These are phyloP conservation scores for Penicillium sp. DNA, from an alignment of 2,329 filamentous ascomycete species.

Conservation along the genomic window DNA sequence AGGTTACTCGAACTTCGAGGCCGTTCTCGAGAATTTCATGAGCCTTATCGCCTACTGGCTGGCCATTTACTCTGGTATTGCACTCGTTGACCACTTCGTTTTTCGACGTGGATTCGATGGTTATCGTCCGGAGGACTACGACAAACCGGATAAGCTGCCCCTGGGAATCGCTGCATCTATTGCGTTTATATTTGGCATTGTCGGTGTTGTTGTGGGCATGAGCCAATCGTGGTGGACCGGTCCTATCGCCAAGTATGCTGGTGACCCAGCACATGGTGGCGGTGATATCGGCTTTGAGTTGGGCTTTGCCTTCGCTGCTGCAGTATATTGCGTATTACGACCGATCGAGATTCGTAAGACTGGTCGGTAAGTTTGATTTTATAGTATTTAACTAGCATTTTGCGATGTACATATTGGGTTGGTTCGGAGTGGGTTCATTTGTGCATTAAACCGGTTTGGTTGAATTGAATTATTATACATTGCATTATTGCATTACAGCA, in stretches of 20 bases:
- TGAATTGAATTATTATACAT: neutral
- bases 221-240: conserved; percentile 67
- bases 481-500: neutral
- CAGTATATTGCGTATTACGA: conserved; percentile 54
- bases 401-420: conserved; percentile 14
- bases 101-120: conserved; percentile 62
- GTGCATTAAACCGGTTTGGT: neutral
- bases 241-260: conserved; percentile 62
- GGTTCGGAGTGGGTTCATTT: neutral
- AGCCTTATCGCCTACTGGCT: conserved; percentile 68
- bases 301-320: conserved; percentile 59
- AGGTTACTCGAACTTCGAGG: conserved; percentile 64
- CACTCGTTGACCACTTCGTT: conserved; percentile 65
- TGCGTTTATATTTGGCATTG: conserved; percentile 63
- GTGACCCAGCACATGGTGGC: conserved; percentile 46
- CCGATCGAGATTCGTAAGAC: conserved; percentile 49
- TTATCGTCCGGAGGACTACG: conserved; percentile 60
- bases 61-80: conserved; percentile 68
- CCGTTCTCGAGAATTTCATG: conserved; percentile 69
- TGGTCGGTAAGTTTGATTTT: conserved; percentile 34
- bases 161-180: conserved; percentile 61
- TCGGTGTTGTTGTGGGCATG: conserved; percentile 68
- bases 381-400: neutral
- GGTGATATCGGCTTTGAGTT: conserved; percentile 66
- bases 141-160: conserved; percentile 58